Percentiles rank a stretch among this genome's conserved stretches.
Conservation (phyloP, 768 basidiomycete species). For the Leccinum aurantiacum region DNA sequence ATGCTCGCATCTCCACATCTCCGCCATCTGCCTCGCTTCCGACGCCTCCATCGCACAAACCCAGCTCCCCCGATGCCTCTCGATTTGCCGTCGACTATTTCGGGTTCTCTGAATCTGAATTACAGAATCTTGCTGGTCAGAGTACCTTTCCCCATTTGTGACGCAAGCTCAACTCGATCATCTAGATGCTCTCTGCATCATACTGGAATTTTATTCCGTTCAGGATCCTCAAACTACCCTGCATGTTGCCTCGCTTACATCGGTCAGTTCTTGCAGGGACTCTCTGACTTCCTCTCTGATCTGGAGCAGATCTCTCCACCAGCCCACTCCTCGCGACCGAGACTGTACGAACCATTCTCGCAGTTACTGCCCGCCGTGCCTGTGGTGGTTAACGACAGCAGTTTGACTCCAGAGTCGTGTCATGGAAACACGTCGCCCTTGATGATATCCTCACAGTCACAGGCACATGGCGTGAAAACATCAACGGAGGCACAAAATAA, state of each 20-base stretch:
- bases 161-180: constrained; percentile 4
- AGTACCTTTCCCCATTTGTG: neutral
- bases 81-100: constrained; percentile 69
- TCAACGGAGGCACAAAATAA: constrained; percentile 20
- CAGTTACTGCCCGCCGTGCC: constrained; percentile 29
- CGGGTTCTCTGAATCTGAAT: constrained; percentile 58
- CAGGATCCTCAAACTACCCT: constrained; percentile 55
- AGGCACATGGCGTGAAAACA: constrained; percentile 14
- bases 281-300: constrained; percentile 8
- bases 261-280: constrained; percentile 41
- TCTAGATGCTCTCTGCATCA: constrained; percentile 60
- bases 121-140: constrained; percentile 61
- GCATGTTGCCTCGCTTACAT: constrained; percentile 49
- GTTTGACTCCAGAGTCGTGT: constrained; percentile 58
- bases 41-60: constrained; percentile 77
- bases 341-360: constrained; percentile 42
- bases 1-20: constrained; percentile 69
- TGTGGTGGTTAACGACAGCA: constrained; percentile 32
- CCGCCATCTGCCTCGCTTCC: constrained; percentile 76
- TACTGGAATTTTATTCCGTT: constrained; percentile 71
- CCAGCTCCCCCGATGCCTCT: constrained; percentile 67
- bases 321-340: constrained; percentile 35
- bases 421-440: constrained; percentile 59
- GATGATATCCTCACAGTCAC: constrained; percentile 23
- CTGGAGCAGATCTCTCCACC: constrained; percentile 50